phyloP scores from a whole-genome alignment of 495 filamentous ascomycete species.

The Daldinia grandis region DNA sequence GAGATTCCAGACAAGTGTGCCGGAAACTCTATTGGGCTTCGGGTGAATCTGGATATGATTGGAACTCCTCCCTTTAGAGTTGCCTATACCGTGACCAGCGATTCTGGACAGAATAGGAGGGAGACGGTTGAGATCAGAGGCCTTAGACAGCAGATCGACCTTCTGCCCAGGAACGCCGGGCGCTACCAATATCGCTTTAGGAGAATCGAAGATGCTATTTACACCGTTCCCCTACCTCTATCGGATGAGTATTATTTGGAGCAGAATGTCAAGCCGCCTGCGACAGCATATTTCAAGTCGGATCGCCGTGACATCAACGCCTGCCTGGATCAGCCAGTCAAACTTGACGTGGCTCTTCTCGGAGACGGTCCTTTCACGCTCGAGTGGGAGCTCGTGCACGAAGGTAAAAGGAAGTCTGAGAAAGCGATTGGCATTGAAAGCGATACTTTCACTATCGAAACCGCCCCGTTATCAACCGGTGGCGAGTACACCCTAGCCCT shows the following conservation, averaged over 20 bases:
- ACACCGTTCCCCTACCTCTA: slow-evolving; percentile 56
- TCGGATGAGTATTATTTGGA: slow-evolving; percentile 67
- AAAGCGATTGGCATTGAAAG: slow-evolving; percentile 68
- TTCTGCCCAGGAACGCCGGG: slow-evolving; percentile 83
- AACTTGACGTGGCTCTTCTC: slow-evolving; percentile 73
- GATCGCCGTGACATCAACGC: slow-evolving; percentile 62
- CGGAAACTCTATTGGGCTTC: slow-evolving; percentile 87
- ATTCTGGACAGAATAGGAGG: slow-evolving; percentile 54
- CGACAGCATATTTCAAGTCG: slow-evolving; percentile 75
- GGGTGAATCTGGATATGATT: slow-evolving; percentile 84
- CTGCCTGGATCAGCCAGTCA: slow-evolving; percentile 83
- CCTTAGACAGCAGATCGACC: slow-evolving; percentile 78
- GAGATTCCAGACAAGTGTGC: slow-evolving; percentile 94
- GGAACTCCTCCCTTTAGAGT: slow-evolving; percentile 90
- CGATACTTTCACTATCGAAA: slow-evolving; percentile 72
- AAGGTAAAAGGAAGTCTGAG: slow-evolving; percentile 78
- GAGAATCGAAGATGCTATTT: slow-evolving; percentile 81
- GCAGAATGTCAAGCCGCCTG: slow-evolving; percentile 91
- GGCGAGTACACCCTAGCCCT: slow-evolving; percentile 89
- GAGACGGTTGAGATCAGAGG: slow-evolving; percentile 65
- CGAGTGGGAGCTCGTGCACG: slow-evolving; percentile 93
- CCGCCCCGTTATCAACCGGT: slow-evolving; percentile 74
- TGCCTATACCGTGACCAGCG: slow-evolving; percentile 72
- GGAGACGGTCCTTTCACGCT: slow-evolving; percentile 89
- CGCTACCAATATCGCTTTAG: slow-evolving; percentile 87